phyloP scores from a whole-genome alignment of 306 rosid genomes.

The Trichosanthes truncata region DNA sequence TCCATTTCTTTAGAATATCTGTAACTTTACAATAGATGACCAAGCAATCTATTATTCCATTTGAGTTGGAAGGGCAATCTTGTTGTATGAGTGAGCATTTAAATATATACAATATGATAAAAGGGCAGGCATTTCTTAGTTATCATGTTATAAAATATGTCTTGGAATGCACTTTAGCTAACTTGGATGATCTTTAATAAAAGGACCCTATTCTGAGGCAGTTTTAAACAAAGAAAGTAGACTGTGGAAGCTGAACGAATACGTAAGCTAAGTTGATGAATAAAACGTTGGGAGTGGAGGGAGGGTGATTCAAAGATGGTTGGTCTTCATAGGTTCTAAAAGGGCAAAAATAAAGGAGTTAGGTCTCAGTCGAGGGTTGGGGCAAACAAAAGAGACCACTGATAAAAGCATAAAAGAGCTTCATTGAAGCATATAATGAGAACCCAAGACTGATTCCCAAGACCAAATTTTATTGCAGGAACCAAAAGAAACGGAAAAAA shows the following conservation, averaged over 20 bases:
- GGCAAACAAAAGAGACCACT: constrained; percentile 21
- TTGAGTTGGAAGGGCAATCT: not conserved
- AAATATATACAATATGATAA: not conserved
- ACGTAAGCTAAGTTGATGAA: not conserved
- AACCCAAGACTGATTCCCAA: not conserved
- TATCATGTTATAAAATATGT: not conserved
- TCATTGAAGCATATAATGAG: not conserved
- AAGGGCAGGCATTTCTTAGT: not conserved
- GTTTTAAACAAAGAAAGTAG: not conserved
- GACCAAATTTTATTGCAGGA: not conserved
- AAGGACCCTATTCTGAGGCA: not conserved
- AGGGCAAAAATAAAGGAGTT: not conserved
- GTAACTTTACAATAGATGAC: not conserved
- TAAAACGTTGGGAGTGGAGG: constrained; percentile 1
- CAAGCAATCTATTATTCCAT: constrained; percentile 6
- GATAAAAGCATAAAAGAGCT: constrained; percentile 25
- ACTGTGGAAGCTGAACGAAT: constrained; percentile 1
- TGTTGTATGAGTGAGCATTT: not conserved
- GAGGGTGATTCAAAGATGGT: constrained; percentile 14
- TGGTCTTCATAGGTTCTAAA: not conserved
- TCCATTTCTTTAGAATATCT: not conserved
- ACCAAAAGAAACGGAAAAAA: not conserved
- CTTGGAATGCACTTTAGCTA: not conserved
- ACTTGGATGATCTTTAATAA: not conserved
- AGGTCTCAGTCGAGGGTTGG: constrained; percentile 10